phyloP scores from a whole-genome alignment of 1,284 basidiomycete species.

The Ustilago vetiveriae region DNA sequence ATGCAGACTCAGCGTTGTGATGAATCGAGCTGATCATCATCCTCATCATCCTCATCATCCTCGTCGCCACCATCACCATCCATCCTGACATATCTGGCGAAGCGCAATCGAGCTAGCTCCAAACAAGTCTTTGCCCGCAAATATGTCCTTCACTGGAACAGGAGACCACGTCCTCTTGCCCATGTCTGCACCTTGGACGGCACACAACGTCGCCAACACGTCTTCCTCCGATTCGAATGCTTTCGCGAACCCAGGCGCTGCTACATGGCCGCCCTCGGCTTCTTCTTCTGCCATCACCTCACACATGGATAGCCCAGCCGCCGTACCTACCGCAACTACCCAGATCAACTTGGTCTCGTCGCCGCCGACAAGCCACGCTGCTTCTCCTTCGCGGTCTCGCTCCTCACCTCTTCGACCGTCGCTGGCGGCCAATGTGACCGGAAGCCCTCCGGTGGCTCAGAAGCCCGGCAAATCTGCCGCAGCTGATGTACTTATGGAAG shows the following conservation, averaged over 20 bases:
- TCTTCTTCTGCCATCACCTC: slow-evolving; percentile 17
- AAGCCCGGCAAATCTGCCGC: not conserved
- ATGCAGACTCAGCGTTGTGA: not conserved
- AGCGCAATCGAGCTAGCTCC: not conserved
- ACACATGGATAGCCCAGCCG: slow-evolving; percentile 23
- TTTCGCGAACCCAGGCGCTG: slow-evolving; percentile 2
- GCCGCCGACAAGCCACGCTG: slow-evolving; percentile 27
- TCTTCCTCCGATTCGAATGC: slow-evolving; percentile 1
- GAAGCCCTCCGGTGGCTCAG: no score
- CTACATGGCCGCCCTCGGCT: slow-evolving; percentile 28
- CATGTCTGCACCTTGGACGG: slow-evolving; percentile 13
- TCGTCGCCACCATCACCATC: not conserved
- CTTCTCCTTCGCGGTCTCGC: slow-evolving; percentile 10
- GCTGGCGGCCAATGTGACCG: slow-evolving; percentile 2
- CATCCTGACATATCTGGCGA: no score
- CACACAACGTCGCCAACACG: not conserved
- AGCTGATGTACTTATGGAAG: not conserved
- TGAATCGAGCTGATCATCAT: slow-evolving; percentile 2
- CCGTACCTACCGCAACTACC: slow-evolving; percentile 13
- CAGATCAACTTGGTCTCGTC: slow-evolving; percentile 32
- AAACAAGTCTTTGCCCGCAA: not conserved
- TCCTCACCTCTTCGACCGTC: slow-evolving; percentile 26
- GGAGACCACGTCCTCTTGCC: slow-evolving; percentile 7
- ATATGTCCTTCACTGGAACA: slow-evolving; percentile 19
- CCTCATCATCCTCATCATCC: slow-evolving; percentile 8